Percentiles rank a stretch among this genome's conserved stretches.
These are phyloP conservation scores for Lactuca sativa DNA, from an alignment of 129 eudicot genomes.

Conservation along the genomic window DNA sequence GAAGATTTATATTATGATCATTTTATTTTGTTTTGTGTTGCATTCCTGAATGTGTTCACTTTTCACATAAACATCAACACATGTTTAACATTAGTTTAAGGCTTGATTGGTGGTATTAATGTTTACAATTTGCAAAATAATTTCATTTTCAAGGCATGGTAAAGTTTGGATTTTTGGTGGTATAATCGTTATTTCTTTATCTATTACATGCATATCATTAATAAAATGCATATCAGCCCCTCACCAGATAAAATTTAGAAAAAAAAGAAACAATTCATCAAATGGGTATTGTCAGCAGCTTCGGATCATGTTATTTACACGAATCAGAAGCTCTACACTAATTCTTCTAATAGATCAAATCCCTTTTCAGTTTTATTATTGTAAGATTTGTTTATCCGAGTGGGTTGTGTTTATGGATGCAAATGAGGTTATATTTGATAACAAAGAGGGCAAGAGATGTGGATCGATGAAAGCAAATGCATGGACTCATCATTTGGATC, in stretches of 20 bases:
- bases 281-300: conserved; percentile 45
- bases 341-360: neutral
- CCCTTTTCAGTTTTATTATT: neutral
- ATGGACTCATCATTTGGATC: conserved; percentile 92
- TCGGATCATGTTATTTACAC: conserved; percentile 76
- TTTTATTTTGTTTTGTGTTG: no score
- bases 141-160: conserved; percentile 75
- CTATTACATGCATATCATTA: no score
- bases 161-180: conserved; percentile 84
- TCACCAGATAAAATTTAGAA: no score
- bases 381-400: no score
- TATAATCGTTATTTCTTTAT: no score
- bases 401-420: neutral
- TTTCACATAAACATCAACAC: neutral
- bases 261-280: neutral
- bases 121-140: conserved; percentile 4
- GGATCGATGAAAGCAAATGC: conserved; percentile 99
- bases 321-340: conserved; percentile 57
- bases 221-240: no score
- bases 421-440: conserved; percentile 64
- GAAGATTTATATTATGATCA: no score
- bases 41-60: no score
- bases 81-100: neutral
- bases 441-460: conserved; percentile 96
- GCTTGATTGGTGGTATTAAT: no score